Base-by-base conservation (phyloP, 805 yeast genomes). In the Tetrapisispora nanseiensis region DNA sequence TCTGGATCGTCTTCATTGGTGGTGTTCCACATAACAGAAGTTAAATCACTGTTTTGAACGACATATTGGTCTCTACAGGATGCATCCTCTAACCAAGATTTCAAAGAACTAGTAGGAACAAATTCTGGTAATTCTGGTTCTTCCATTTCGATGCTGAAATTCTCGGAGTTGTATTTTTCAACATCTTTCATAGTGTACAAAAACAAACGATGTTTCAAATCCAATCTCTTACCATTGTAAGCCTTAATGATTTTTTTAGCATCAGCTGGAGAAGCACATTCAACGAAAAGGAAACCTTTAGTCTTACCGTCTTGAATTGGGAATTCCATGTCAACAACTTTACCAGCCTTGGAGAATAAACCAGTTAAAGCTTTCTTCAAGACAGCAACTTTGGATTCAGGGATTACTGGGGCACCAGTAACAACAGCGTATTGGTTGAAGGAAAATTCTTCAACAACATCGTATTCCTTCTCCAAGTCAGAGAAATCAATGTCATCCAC, bases 381-480 rank as follows among this genome's bases (percentile, higher is more conserved):
- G 45, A 84, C 78, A 43, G 86, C 84, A 40, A 80, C 84, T 67
- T 92, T 92, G 41, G 86, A 63, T 60, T 82, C 95, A 45, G 97
- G 95, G 21, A 95, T 95, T 47, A 86, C 71, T 51, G 99, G 99
- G 10, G 95, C 89, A 37, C 98, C 98, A 61, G 87, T 97, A 40
- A 86, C 82, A 24, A 90, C 84, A 44, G 90, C 78, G 58, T 77
- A 87, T 56, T 76, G 76, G 56, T 85, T 95, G 44, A 84, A 71
- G 39, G 78, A 75, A 44, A 72, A 67, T 40, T 75, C 77, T 41
- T 74, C 77, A 43, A 76, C 74, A 39, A 82, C 78, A 20, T 75
- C 64, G 63, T 74, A 86, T 65, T 85, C 71, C 44, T 73, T 78
- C 63, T 90, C 97, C 57, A 90, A 72, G 62, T 89, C 97, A 47